A percentile compares a stretch with the other conserved stretches of the same genome.
Conservation (phyloP, 2,329 filamentous ascomycete species). For the Colletotrichum echinochloae region DNA sequence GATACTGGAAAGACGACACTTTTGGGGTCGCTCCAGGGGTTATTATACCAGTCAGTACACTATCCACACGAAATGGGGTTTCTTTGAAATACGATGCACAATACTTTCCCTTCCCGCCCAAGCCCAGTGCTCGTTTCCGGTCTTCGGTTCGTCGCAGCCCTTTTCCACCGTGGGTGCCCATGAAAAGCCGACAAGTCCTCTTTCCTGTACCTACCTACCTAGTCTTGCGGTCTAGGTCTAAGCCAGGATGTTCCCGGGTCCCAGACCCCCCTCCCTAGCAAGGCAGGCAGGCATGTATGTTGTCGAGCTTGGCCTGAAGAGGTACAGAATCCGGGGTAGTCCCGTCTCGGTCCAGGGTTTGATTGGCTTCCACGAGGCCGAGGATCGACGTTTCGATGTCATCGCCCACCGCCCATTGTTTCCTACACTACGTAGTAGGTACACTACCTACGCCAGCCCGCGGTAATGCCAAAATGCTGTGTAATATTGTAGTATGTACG, state of each 20-base stretch:
- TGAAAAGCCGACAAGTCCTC: slow-evolving; percentile 1
- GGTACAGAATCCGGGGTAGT: slow-evolving; percentile 39
- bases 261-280: no score
- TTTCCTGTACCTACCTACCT: no score
- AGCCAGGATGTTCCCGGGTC: slow-evolving; percentile 15
- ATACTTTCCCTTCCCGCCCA: no score
- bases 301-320: slow-evolving; percentile 26
- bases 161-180: neutral
- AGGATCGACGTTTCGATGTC: slow-evolving; percentile 38
- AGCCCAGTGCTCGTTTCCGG: slow-evolving; percentile 17
- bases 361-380: slow-evolving; percentile 21
- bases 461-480: neutral
- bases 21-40: slow-evolving; percentile 18
- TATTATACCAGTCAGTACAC: no score
- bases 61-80: neutral
- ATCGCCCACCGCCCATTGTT: slow-evolving; percentile 36
- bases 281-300: slow-evolving; percentile 23
- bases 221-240: neutral
- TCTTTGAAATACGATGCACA: no score
- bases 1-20: neutral
- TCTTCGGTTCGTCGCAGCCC: neutral
- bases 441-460: neutral
- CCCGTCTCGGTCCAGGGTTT: slow-evolving; percentile 7
- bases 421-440: no score
- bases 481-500: no score